Percentiles rank a stretch among this genome's conserved stretches.
phyloP scores from a whole-genome alignment of 257 asterid genomes.

The Fraxinus pennsylvanica region DNA sequence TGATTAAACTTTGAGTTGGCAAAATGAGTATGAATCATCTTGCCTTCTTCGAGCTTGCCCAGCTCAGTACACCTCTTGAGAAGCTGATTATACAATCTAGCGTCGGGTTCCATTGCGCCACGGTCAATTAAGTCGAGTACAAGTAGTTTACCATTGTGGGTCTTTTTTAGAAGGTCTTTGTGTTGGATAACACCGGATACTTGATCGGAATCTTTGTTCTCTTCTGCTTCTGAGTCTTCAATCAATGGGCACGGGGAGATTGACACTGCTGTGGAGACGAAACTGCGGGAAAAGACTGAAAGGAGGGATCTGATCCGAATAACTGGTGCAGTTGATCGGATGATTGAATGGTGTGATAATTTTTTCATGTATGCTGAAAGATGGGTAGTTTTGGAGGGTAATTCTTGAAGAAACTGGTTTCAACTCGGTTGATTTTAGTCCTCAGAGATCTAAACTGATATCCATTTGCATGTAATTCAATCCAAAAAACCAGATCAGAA shows the following conservation, averaged over 20 bases:
- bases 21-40: slow-evolving; percentile 57
- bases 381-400: slow-evolving; percentile 4
- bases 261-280: slow-evolving; percentile 19
- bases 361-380: slow-evolving; percentile 24
- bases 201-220: not conserved
- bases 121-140: slow-evolving; percentile 60
- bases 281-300: slow-evolving; percentile 10
- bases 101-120: slow-evolving; percentile 52
- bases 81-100: slow-evolving; percentile 46
- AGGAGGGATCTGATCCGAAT: slow-evolving; percentile 10
- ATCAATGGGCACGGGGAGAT: not conserved
- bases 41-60: slow-evolving; percentile 56
- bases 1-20: slow-evolving; percentile 41
- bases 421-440: not conserved
- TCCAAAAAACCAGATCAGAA: no score
- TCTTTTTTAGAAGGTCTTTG: slow-evolving; percentile 51
- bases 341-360: not conserved
- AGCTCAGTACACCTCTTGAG: slow-evolving; percentile 56
- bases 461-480: not conserved
- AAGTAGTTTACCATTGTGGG: slow-evolving; percentile 48
- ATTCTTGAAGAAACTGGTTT: not conserved
- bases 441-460: not conserved
- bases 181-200: slow-evolving; percentile 28
- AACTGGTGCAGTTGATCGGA: not conserved
- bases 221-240: slow-evolving; percentile 13